A percentile compares a stretch with the other conserved stretches of the same genome.
Evolutionary conservation across 1,139 yeast genomes (phyloP).

Genomic region (Suhomyces ambrosiae): DNA sequence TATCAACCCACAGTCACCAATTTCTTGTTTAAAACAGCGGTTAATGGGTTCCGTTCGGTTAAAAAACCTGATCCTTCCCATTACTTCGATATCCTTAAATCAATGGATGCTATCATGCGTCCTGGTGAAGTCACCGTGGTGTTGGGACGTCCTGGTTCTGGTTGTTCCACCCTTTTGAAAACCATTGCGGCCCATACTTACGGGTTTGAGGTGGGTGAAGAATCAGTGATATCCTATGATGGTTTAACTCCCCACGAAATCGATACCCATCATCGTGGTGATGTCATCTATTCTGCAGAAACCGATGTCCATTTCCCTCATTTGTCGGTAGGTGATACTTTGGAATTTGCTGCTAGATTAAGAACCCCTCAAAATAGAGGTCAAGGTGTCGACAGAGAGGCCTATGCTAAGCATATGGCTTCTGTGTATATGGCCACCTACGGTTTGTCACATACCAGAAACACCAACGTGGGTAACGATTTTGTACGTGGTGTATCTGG

Average conservation of each 20-base stretch:
- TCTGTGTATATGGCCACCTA: constrained; percentile 25
- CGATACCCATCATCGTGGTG: constrained; percentile 28
- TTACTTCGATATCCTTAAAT: constrained; percentile 58
- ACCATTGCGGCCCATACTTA: constrained; percentile 70
- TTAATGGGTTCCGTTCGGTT: constrained; percentile 20
- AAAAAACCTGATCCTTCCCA: constrained; percentile 25
- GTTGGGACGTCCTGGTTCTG: constrained; percentile 82
- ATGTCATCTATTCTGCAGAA: constrained; percentile 32
- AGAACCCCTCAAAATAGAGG: constrained; percentile 32
- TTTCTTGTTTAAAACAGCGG: constrained; percentile 30
- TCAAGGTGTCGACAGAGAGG: constrained; percentile 28
- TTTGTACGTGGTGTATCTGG: constrained; percentile 29
- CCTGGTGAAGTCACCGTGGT: constrained; percentile 81
- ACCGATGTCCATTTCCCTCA: constrained; percentile 32
- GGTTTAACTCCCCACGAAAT: constrained; percentile 25
- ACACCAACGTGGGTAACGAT: constrained; percentile 29
- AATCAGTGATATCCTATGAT: constrained; percentile 42
- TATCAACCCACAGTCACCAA: constrained; percentile 75
- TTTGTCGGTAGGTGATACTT: constrained; percentile 30
- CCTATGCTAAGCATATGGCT: constrained; percentile 25
- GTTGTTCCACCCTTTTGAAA: constrained; percentile 77
- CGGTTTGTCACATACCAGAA: constrained; percentile 23
- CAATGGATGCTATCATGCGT: constrained; percentile 66
- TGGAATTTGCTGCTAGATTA: constrained; percentile 30
- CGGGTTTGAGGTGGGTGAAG: constrained; percentile 63